Evolutionary conservation across 2,329 filamentous ascomycete species (phyloP), one percentile per base, ranked within the genome.

Genomic region (Penicillium sp.): DNA sequence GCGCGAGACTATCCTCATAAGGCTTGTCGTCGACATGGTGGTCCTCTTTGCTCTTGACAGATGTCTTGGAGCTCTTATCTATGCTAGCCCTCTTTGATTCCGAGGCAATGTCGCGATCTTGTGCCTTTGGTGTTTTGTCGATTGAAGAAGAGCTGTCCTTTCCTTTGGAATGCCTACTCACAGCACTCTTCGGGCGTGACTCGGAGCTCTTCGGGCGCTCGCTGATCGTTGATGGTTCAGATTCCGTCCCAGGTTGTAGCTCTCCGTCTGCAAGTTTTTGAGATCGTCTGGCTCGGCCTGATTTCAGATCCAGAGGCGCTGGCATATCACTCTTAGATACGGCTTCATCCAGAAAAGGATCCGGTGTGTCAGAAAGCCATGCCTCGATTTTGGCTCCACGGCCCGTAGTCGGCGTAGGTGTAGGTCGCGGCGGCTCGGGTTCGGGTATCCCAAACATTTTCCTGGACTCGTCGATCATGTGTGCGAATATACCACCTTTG

Each of bases 351-450:
- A 78, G 57, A 55, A 84, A 82, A 3, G 82, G 80, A 67, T 85
- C 82, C 9, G 79, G 75, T 3, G 82, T 83, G 50, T 74, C 75
- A 3, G 79, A 79, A 6, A 87, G 77, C 85, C 85, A 87, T 46
- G 83, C 81, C 68, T 86, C 82, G 27, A 87, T 80, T 46, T 82
- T 82, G 50, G 78, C 77, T 15, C 79, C 73, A 44, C 78, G 78
- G 21, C 64, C 64, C 16, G 63, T 64, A 10, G 60, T 57, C n/a
- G 68, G 67, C 12, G 75, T 71, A n/a, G 75, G 75, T 34, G 74
- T 71, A 23, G 75, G 75, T 46, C 70, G 67, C 1, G 75, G 70
- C 13, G 68, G 63, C 29, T 72, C 62, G 16, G 66, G 58, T 48
- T 75, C 74, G 6, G 72, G 70, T 52, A 73, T 73, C n/a, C 68